Base-by-base conservation (phyloP, 129 eudicot genomes). In the Helianthus tuberosus region DNA sequence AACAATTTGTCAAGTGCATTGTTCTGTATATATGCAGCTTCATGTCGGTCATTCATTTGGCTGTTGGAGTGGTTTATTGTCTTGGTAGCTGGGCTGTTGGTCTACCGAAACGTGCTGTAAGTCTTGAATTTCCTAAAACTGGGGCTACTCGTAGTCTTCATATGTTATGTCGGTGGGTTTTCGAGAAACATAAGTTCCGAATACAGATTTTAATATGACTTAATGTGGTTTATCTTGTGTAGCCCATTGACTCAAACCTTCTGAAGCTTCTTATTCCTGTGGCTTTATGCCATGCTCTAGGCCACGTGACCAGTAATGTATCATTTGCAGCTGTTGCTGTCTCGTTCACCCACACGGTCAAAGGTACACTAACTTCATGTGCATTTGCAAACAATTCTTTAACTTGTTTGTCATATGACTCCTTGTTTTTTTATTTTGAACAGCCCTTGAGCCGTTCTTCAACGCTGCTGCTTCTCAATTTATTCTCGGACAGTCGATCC, bases 271-370 rank as follows among this genome's bases (percentile, higher is more conserved):
- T 93, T 72, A 77, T 93, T 78, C 98, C 98, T 2, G 98, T 93
- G 59, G 96, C 96, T 11, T 80, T 83, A 5, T 93, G 96, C 66
- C 98, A 93, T 81, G 98, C 92, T 60, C 62, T 93, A 23, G 96
- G 98, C 74, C 98, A 93, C 61, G 92, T 93, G 13, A 89, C 96
- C 76, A 93, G 98, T 84, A 93, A 93, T 47, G 79, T 93, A 44
- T 93, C 98, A 3, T 93, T 93, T 79, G 98, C 98, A 66, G 95
- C 98, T 4, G 98, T 93, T 73, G 98, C 98, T 53, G 98, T 93
- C 79, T 93, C 98, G 25, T 93, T 93, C 86, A 90, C 98, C 76
- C 98, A 93, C 84, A 93, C 98, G 14, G 52, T 93, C 68, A 93
- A 93, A 86, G 96, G 98, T 93, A 68, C 39, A 59, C 29, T 20